These are phyloP conservation scores for Hymenoscyphus linearis DNA, from an alignment of 2,329 filamentous ascomycete genomes.

Conservation along the genomic window DNA sequence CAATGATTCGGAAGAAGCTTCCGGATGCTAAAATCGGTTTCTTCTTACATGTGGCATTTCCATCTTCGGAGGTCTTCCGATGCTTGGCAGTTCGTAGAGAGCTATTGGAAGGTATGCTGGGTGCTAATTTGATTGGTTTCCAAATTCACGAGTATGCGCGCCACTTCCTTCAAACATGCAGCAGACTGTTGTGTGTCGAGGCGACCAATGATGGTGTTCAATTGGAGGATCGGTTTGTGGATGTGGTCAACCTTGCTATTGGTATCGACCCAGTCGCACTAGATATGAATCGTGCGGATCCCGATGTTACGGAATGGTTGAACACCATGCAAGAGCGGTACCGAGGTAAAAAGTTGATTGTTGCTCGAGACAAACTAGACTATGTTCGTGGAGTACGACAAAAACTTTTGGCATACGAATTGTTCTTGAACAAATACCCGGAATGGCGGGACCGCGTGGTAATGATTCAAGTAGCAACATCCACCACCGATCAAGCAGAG, in stretches of 20 bases:
- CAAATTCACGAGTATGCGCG: constrained; percentile 90
- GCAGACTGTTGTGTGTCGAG: constrained; percentile 82
- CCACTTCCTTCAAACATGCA: constrained; percentile 94
- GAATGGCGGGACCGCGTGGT: constrained; percentile 85
- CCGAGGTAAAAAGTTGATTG: constrained; percentile 82
- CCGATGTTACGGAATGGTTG: constrained; percentile 74
- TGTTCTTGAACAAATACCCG: constrained; percentile 91
- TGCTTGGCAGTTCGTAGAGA: constrained; percentile 83
- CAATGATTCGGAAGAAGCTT: constrained; percentile 82
- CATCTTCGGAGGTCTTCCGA: constrained; percentile 91
- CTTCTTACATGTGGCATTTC: constrained; percentile 92
- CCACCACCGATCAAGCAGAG: constrained; percentile 81
- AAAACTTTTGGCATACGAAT: constrained; percentile 82
- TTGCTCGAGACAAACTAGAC: constrained; percentile 91
- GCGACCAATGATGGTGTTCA: constrained; percentile 84
- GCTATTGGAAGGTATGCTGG: constrained; percentile 85
- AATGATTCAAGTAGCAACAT: constrained; percentile 89
- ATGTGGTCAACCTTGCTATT: constrained; percentile 79
- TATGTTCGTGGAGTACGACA: constrained; percentile 87
- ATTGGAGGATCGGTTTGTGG: constrained; percentile 87
- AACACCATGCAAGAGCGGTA: constrained; percentile 77
- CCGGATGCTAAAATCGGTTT: constrained; percentile 95
- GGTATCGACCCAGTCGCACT: constrained; percentile 83
- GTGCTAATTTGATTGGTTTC: constrained; percentile 87
- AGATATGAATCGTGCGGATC: constrained; percentile 62